Evolutionary conservation across 768 basidiomycete genomes (phyloP).

Genomic region (Tricholoma matsutake): DNA sequence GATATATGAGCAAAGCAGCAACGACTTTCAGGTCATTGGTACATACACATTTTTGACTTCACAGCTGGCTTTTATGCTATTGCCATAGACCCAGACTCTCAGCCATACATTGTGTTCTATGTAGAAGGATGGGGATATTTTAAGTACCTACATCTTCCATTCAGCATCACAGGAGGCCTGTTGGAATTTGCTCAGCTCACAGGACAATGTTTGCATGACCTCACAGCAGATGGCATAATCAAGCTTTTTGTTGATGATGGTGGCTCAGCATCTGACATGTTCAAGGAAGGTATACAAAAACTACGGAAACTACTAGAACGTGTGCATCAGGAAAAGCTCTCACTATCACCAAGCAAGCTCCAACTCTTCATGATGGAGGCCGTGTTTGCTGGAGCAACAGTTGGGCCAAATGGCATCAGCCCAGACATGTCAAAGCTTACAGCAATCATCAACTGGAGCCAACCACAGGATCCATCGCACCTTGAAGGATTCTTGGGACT

Average conservation of each 20-base stretch:
- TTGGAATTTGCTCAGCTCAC: constrained; percentile 31
- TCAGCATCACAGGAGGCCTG: constrained; percentile 38
- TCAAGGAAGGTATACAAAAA: constrained; percentile 23
- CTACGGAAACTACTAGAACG: constrained; percentile 23
- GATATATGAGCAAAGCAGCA: too few species aligned
- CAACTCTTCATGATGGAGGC: constrained; percentile 32
- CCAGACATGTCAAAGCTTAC: not conserved
- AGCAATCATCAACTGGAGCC: not conserved
- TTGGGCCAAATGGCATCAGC: not conserved
- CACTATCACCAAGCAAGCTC: constrained; percentile 32
- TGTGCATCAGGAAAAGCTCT: constrained; percentile 25
- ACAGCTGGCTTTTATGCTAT: constrained; percentile 32
- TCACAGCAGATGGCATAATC: constrained; percentile 20
- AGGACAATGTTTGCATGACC: constrained; percentile 21
- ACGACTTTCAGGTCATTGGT: too few species aligned
- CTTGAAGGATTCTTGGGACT: not conserved
- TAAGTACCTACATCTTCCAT: constrained; percentile 32
- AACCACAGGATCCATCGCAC: not conserved
- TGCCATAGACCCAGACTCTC: constrained; percentile 5
- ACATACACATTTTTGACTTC: too few species aligned
- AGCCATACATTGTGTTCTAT: constrained; percentile 33
- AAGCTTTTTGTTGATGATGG: too few species aligned
- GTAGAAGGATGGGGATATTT: too few species aligned
- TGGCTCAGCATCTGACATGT: too few species aligned
- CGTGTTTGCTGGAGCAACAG: constrained; percentile 16